phyloP scores from a whole-genome alignment of 345 rosid genomes.

The Eucalyptus sideroxylon region DNA sequence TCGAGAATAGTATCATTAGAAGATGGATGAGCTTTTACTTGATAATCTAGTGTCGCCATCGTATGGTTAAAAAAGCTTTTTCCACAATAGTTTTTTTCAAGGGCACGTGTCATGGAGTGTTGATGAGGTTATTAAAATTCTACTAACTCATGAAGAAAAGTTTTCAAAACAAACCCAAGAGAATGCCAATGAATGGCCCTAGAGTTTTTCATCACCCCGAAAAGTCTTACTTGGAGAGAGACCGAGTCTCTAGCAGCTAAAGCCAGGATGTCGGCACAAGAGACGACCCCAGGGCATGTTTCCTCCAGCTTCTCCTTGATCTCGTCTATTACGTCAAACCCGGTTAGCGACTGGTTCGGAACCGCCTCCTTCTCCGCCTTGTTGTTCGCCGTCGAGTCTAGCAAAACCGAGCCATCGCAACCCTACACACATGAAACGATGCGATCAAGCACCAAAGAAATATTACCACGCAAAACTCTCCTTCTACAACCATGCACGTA shows the following conservation, averaged over 20 bases:
- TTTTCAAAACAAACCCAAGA: not conserved
- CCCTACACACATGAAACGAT: not conserved
- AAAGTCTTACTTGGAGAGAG: constrained; percentile 15
- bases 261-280: constrained; percentile 39
- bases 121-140: not conserved
- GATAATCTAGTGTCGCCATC: not conserved
- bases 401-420: constrained; percentile 25
- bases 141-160: not conserved
- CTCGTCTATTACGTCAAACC: constrained; percentile 22
- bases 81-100: not conserved
- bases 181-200: not conserved
- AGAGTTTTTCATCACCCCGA: not conserved
- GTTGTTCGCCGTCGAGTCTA: constrained; percentile 10
- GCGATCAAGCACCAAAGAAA: not conserved
- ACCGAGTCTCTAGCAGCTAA: constrained; percentile 25
- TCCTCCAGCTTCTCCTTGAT: constrained; percentile 21
- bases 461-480: not conserved
- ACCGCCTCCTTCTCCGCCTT: constrained; percentile 14
- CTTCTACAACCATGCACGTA: not conserved
- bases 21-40: not conserved
- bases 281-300: constrained; percentile 26
- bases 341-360: constrained; percentile 15
- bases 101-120: not conserved
- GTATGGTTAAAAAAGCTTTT: not conserved
- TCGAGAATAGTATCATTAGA: not conserved